Percentiles rank a stretch among this genome's conserved stretches.
phyloP scores from a whole-genome alignment of 345 rosid species.

The Dipteronia dyeriana region DNA sequence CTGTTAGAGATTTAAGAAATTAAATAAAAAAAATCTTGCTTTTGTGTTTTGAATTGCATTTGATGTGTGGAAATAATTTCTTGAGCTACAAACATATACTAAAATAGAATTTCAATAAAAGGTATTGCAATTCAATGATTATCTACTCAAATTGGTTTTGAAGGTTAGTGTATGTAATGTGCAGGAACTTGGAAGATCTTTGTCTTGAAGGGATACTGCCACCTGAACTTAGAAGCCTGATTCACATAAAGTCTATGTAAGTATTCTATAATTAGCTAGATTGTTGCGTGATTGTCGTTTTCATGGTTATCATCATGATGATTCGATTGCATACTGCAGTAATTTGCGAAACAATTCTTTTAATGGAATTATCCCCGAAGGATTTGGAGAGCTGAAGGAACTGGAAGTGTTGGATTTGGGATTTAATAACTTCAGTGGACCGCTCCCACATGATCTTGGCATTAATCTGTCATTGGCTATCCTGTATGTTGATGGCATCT shows the following conservation, averaged over 20 bases:
- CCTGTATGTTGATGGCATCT: constrained; percentile 41
- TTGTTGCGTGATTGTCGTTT: neutral
- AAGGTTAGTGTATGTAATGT: constrained; percentile 18
- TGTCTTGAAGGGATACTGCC: constrained; percentile 64
- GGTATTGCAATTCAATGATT: no score
- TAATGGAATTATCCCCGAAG: constrained; percentile 56
- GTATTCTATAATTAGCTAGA: constrained; percentile 19
- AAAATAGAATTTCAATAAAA: no score
- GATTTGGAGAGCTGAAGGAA: constrained; percentile 50
- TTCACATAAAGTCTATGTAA: constrained; percentile 63
- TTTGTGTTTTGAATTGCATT: no score
- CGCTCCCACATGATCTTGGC: constrained; percentile 48
- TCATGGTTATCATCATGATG: neutral
- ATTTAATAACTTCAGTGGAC: constrained; percentile 59
- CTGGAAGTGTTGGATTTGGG: constrained; percentile 70
- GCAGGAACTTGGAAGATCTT: constrained; percentile 65
- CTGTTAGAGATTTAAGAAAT: no score
- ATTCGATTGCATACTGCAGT: constrained; percentile 29
- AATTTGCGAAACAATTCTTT: constrained; percentile 67
- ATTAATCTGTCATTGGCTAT: constrained; percentile 47
- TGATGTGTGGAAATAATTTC: no score
- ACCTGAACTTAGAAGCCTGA: constrained; percentile 53
- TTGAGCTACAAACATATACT: neutral
- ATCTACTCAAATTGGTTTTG: constrained; percentile 9
- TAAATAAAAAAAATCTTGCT: no score